Conservation (phyloP, 192 early-diverging fungal genomes). For the Phycomyces nitens region DNA sequence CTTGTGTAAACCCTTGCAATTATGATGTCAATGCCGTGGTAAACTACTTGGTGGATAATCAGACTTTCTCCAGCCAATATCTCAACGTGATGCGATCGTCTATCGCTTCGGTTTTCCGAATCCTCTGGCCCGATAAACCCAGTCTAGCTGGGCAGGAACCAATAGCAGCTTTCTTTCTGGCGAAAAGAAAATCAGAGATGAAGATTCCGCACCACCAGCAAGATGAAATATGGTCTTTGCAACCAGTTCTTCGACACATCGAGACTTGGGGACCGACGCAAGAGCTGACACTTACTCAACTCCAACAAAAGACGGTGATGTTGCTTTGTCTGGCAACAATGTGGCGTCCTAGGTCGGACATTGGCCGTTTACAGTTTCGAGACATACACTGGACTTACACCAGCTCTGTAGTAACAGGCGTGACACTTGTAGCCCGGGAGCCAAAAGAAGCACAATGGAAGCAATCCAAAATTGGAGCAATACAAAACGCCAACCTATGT, state of each 20-base stretch:
- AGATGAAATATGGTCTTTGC: neutral
- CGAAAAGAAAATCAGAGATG: neutral
- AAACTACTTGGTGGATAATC: neutral
- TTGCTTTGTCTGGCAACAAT: neutral
- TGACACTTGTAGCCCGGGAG: neutral
- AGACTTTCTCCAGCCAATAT: neutral
- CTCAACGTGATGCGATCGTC: neutral
- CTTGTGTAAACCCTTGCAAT: neutral
- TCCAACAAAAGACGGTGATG: neutral
- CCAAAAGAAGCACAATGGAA: constrained; percentile 13
- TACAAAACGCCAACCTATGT: neutral
- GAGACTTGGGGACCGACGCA: neutral
- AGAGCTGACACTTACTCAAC: neutral
- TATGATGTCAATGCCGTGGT: neutral
- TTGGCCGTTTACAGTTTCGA: constrained; percentile 3
- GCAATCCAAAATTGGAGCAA: neutral
- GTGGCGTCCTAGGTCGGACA: constrained; percentile 12
- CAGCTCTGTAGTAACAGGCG: neutral
- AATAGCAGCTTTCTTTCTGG: neutral
- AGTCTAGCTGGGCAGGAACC: neutral
- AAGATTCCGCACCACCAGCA: neutral
- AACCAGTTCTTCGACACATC: neutral
- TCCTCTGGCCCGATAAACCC: neutral
- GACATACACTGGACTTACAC: neutral
- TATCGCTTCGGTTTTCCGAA: neutral